Conservation (phyloP, 2,329 filamentous ascomycete genomes). For the Fusarium sp. region DNA sequence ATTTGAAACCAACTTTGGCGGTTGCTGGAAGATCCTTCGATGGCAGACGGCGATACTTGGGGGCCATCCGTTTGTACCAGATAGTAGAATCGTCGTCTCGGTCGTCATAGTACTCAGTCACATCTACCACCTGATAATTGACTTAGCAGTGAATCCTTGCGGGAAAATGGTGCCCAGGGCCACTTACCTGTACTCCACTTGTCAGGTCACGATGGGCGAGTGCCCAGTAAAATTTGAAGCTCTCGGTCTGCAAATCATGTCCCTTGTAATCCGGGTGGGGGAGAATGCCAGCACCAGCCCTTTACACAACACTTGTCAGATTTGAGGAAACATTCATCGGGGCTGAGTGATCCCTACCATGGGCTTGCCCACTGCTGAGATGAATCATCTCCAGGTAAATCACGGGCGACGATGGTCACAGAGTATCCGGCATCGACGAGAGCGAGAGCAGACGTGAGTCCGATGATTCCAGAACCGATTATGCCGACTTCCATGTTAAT, state of each 20-base stretch:
- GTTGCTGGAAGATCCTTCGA: neutral
- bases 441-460: neutral
- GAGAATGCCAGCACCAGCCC: neutral
- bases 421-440: neutral
- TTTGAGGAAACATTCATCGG: neutral
- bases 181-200: neutral
- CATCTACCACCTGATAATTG: neutral
- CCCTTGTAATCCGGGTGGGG: neutral
- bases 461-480: neutral
- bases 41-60: neutral
- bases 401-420: neutral
- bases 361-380: neutral
- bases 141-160: neutral
- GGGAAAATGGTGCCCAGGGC: neutral
- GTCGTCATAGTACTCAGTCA: neutral
- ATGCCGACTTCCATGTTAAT: neutral
- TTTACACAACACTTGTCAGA: neutral
- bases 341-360: neutral
- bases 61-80: neutral
- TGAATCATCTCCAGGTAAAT: neutral
- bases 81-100: neutral
- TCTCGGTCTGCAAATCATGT: neutral
- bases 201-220: neutral
- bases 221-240: neutral
- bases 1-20: neutral